Percentiles rank a stretch among this genome's conserved stretches.
These are phyloP conservation scores for Pichia sporocuriosa DNA, from an alignment of 805 yeast species.

Conservation along the genomic window DNA sequence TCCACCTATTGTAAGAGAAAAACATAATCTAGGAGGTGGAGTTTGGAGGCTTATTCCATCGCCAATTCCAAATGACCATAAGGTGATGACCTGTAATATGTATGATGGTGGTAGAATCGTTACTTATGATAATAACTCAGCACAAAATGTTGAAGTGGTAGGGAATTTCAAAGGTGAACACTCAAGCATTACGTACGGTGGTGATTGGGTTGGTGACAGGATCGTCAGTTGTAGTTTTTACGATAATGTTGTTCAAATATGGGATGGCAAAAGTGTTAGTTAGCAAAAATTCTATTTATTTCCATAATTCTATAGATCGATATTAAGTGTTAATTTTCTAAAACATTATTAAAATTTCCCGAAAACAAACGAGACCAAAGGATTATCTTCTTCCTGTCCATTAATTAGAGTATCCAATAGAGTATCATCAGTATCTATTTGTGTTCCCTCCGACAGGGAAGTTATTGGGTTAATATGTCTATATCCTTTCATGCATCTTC, in stretches of 20 bases:
- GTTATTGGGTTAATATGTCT: conserved; percentile 51
- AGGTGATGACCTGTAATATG: conserved; percentile 83
- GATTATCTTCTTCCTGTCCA: conserved; percentile 21
- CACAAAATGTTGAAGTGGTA: conserved; percentile 25
- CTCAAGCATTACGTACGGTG: conserved; percentile 93
- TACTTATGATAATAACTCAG: conserved; percentile 24
- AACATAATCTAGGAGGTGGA: conserved; percentile 74
- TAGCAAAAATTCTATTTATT: neutral
- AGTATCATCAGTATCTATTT: conserved; percentile 28
- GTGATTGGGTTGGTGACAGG: conserved; percentile 64
- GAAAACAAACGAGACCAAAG: conserved; percentile 35
- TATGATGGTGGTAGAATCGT: conserved; percentile 85
- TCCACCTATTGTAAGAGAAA: conserved; percentile 42
- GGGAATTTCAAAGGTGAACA: conserved; percentile 61
- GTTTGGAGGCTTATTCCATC: conserved; percentile 84
- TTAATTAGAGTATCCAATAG: conserved; percentile 28
- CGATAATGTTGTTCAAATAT: conserved; percentile 72
- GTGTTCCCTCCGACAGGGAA: no score
- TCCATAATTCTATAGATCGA: no score
- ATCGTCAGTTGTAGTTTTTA: conserved; percentile 88
- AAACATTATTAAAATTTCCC: conserved; percentile 25
- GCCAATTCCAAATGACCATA: conserved; percentile 37
- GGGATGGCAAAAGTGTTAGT: conserved; percentile 35
- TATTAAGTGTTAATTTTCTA: no score
- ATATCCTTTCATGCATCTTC: conserved; percentile 55